These are phyloP conservation scores for Tubosaeta sp. DNA, from an alignment of 768 basidiomycete genomes.

Conservation along the genomic window DNA sequence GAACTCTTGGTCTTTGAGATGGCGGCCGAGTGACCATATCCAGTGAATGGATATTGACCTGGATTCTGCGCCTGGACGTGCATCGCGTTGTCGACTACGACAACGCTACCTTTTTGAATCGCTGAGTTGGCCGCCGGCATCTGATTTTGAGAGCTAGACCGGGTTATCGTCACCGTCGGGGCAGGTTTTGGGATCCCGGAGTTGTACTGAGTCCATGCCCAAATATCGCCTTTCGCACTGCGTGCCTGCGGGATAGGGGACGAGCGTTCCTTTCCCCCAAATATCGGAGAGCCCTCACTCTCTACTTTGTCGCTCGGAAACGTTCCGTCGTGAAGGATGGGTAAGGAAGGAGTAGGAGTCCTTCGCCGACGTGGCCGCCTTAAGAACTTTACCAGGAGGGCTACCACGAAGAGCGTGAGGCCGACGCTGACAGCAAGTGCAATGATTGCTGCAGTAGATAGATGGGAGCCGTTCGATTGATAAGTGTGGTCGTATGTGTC, in stretches of 20 bases:
- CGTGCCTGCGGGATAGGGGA: conserved; percentile 29
- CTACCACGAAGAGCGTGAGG: conserved; percentile 44
- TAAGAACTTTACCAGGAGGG: conserved; percentile 46
- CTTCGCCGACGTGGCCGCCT: conserved; percentile 46
- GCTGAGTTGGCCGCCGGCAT: conserved; percentile 7
- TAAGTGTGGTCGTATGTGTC: conserved; percentile 4
- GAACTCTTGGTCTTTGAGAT: conserved; percentile 24
- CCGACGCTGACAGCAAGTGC: conserved; percentile 50
- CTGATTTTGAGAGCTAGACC: conserved; percentile 19
- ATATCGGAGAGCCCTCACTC: conserved; percentile 63
- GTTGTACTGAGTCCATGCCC: conserved; percentile 57
- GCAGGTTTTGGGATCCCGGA: conserved; percentile 31
- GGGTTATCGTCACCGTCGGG: conserved; percentile 21
- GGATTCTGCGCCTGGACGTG: conserved; percentile 11
- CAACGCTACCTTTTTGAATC: conserved; percentile 4
- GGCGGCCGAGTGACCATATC: conserved; percentile 18
- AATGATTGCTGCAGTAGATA: conserved; percentile 48
- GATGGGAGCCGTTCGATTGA: conserved; percentile 23
- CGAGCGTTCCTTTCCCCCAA: conserved; percentile 70
- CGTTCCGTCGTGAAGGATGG: conserved; percentile 58
- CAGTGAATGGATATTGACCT: conserved; percentile 22
- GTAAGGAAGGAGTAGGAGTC: conserved; percentile 71
- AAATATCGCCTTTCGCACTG: conserved; percentile 39
- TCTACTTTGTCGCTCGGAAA: conserved; percentile 43
- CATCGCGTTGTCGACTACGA: conserved; percentile 8